These are phyloP conservation scores for Aethionema arabicum DNA, from an alignment of 345 rosid species.

Conservation along the genomic window DNA sequence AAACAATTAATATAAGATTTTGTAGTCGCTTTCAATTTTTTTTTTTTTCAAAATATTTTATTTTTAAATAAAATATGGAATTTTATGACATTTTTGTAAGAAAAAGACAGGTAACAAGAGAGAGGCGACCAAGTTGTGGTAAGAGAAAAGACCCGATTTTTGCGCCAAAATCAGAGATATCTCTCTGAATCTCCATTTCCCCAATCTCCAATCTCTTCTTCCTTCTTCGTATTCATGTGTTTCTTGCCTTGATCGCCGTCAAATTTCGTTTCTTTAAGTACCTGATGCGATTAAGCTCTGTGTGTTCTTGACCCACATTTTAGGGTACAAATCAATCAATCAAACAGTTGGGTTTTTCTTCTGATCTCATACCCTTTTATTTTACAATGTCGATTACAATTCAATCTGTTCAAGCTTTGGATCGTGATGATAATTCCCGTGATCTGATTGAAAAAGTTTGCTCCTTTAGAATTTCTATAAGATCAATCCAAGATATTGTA, in stretches of 20 bases:
- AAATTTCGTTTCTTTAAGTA: conserved; percentile 15
- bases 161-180: conserved; percentile 39
- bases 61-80: no score
- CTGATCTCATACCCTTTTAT: background rate
- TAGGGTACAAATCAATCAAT: conserved; percentile 22
- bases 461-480: no score
- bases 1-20: no score
- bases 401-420: background rate
- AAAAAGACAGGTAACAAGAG: conserved; percentile 5
- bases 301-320: conserved; percentile 21
- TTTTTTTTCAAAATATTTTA: no score
- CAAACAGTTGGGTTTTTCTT: conserved; percentile 25
- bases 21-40: no score
- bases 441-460: conserved; percentile 10
- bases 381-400: no score
- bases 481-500: no score
- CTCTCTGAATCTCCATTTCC: background rate
- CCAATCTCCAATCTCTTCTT: background rate
- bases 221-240: background rate
- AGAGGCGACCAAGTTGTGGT: conserved; percentile 33
- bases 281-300: conserved; percentile 11
- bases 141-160: conserved; percentile 26
- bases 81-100: conserved; percentile 3
- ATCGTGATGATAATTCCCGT: background rate
- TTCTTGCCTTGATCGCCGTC: conserved; percentile 4